Conservation (phyloP, 768 basidiomycete species). For the Tricholomella constricta region DNA sequence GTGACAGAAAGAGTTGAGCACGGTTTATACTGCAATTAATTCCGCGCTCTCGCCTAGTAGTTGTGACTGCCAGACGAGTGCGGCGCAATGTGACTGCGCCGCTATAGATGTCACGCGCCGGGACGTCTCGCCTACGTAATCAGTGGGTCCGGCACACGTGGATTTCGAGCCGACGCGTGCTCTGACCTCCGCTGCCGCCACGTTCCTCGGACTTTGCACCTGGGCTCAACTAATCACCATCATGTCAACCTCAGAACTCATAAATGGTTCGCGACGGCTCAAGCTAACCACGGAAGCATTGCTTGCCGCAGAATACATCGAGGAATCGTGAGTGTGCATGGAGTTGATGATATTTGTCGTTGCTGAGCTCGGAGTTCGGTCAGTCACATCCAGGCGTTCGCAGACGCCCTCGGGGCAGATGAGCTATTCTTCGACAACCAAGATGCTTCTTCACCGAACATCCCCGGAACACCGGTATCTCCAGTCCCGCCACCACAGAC, state of each 20-base stretch:
- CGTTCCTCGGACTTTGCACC: not conserved
- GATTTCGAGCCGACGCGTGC: too few species aligned
- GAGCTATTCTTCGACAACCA: constrained; percentile 46
- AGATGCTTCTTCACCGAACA: constrained; percentile 36
- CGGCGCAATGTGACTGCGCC: too few species aligned
- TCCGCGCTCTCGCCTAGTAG: too few species aligned
- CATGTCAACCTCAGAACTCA: not conserved
- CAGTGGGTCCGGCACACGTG: too few species aligned
- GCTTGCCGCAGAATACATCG: constrained; percentile 60
- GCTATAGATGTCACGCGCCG: too few species aligned
- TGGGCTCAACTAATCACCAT: not conserved
- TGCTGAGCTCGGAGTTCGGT: constrained; percentile 7
- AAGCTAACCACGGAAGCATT: constrained; percentile 26
- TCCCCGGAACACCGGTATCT: constrained; percentile 40
- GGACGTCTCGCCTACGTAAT: too few species aligned
- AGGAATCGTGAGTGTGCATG: constrained; percentile 64
- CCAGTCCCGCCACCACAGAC: constrained; percentile 22
- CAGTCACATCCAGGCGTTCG: constrained; percentile 72
- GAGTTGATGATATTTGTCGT: not conserved
- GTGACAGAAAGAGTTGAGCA: not conserved
- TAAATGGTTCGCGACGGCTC: not conserved
- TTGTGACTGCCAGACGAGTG: too few species aligned
- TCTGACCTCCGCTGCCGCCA: not conserved
- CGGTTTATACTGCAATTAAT: too few species aligned
- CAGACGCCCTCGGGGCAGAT: constrained; percentile 66